Conservation (phyloP, 345 rosid genomes). For the Citrus hindsii region DNA sequence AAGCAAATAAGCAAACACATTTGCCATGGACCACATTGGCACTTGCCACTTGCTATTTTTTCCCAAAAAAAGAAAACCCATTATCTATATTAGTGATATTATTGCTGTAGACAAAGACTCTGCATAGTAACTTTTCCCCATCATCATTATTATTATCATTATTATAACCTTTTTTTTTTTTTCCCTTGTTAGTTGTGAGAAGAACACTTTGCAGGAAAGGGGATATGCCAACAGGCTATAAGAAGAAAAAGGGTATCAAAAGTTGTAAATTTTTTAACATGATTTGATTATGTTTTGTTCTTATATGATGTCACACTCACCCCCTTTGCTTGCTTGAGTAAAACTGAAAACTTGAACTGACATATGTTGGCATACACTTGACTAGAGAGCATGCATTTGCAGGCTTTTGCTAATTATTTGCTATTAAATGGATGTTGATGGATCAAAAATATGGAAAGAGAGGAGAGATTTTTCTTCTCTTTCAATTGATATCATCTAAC, state of each 20-base stretch:
- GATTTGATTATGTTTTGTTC: conserved; percentile 8
- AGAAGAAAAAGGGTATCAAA: conserved; percentile 16
- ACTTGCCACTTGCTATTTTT: conserved; percentile 16
- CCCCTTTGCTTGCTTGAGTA: conserved; percentile 15
- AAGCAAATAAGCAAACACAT: conserved; percentile 12
- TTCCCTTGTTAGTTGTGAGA: not conserved
- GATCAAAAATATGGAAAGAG: not conserved
- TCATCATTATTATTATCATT: not conserved
- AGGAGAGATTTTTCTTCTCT: not conserved
- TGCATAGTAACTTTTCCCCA: not conserved
- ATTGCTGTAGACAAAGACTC: conserved; percentile 6
- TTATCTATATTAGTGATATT: not conserved
- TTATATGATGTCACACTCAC: conserved; percentile 18
- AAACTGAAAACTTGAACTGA: conserved; percentile 13
- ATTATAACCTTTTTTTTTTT: not conserved
- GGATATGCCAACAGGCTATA: not conserved
- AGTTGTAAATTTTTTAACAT: conserved; percentile 15
- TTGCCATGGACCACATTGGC: conserved; percentile 45
- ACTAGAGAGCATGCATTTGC: not conserved
- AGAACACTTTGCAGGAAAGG: not conserved
- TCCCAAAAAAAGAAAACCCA: conserved; percentile 9
- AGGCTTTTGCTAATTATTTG: not conserved
- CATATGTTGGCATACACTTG: not conserved
- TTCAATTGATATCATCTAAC: too few species aligned
- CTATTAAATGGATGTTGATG: conserved; percentile 32